Evolutionary conservation across 139 green algal genomes (phyloP), one percentile per base, ranked within the genome.

Genomic region (Tetradesmus obliquus): DNA sequence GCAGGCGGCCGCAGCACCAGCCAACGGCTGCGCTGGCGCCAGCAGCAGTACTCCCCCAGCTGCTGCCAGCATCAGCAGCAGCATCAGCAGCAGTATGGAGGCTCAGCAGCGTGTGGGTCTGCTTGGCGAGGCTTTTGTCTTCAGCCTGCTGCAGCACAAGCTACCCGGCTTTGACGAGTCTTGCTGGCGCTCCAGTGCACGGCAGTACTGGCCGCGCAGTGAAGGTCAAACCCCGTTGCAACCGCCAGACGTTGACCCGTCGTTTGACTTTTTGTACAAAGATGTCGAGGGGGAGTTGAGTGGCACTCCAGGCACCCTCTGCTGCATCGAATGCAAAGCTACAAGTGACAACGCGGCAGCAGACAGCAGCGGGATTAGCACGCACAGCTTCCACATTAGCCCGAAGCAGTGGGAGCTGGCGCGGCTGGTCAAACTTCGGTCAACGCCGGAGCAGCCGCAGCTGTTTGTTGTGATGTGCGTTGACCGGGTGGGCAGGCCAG

Each of bases 311-410:
- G 84, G 84, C 57, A 80, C 58, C 0, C 19, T 79, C 58, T 89
- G 84, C 62, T 74, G 24, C 55, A 89, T 89, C 45, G 84, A 89
- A 20, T 58, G 60, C 58, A 89, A 89, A 20, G 60, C 84, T 3
- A 89, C 84, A 2, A 81, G 57, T 24, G 20, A 51, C 13, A 54
- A 86, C 53, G 22, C 22, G 6, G 54, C 53, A 19, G 22, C 22
- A 32, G 54, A 22, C 15, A 20, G 51, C 55, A n/a, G 19, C 12
- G 58, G 62, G 8, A 2, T 20, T 9, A 32, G 22, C 22, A 24
- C n/a, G 0, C 15, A 5, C 13, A 13, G 58, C 2, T 69, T 81
- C 3, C 57, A 58, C 0, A 89, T 89, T 19, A 89, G 15, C 8
- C 57, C 15, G 4, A 9, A 15, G 17, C 58, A 89, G 57, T 89